phyloP scores from a whole-genome alignment of 495 filamentous ascomycete species.

The Penicillium ochrochloron region DNA sequence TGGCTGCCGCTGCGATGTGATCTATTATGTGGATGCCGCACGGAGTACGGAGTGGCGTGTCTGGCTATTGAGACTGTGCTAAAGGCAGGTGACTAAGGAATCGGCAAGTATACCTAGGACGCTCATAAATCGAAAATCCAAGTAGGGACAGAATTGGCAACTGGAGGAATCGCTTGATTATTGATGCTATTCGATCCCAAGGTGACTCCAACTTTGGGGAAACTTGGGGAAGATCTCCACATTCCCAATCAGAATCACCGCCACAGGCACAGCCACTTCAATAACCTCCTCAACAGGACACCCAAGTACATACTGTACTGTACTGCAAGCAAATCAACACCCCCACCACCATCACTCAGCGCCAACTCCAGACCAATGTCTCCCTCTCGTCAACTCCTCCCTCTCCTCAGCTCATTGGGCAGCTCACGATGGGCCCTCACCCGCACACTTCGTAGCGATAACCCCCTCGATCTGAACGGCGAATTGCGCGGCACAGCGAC shows the following conservation, averaged over 20 bases:
- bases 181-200: not conserved
- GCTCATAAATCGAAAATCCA: too few relatives aligned
- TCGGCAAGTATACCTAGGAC: too few relatives aligned
- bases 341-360: not conserved
- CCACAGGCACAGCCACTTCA: not conserved
- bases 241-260: not conserved
- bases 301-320: not conserved
- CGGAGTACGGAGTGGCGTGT: not conserved
- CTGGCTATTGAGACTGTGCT: not conserved
- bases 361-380: constrained; percentile 17
- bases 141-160: not conserved
- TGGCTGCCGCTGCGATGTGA: not conserved
- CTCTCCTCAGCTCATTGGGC: constrained; percentile 41
- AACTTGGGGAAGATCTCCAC: constrained; percentile 2
- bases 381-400: constrained; percentile 27
- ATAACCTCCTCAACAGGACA: not conserved
- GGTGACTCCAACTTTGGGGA: not conserved
- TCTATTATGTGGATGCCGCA: not conserved
- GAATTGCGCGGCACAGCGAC: constrained; percentile 46
- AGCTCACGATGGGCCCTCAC: constrained; percentile 42
- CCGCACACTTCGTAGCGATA: constrained; percentile 49
- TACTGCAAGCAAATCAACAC: not conserved
- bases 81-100: not conserved
- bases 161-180: not conserved
- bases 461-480: constrained; percentile 48